Evolutionary conservation across 768 basidiomycete genomes (phyloP).

Genomic region (Boletellus emodensis): DNA sequence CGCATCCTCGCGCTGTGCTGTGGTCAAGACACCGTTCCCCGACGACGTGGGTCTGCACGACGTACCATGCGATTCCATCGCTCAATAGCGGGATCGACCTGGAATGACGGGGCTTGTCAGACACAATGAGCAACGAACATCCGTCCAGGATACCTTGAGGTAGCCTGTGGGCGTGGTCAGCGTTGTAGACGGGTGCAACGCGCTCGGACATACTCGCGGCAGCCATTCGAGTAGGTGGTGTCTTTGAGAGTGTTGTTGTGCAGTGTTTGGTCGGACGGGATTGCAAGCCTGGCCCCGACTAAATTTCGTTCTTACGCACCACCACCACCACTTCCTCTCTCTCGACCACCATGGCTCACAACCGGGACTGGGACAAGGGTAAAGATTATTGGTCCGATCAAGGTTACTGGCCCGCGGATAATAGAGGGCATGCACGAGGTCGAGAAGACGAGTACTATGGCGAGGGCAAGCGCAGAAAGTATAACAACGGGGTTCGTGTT

Average conservation of each 20-base stretch:
- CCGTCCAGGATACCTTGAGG: constrained; percentile 45
- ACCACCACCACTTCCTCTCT: constrained; percentile 16
- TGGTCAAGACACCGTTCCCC: neutral
- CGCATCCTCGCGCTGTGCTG: constrained; percentile 70
- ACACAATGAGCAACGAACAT: neutral
- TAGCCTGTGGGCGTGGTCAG: constrained; percentile 39
- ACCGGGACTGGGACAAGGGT: constrained; percentile 85
- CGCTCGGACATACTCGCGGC: constrained; percentile 52
- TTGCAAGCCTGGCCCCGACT: constrained; percentile 2
- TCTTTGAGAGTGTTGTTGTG: constrained; percentile 26
- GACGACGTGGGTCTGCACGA: constrained; percentile 9
- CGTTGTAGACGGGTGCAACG: neutral
- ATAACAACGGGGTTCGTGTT: constrained; percentile 64
- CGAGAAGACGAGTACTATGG: constrained; percentile 67
- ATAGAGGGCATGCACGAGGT: constrained; percentile 41
- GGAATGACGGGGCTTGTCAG: constrained; percentile 3
- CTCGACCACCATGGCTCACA: constrained; percentile 54
- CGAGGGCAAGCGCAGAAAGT: constrained; percentile 78
- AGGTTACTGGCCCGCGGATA: constrained; percentile 38
- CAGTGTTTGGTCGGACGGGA: constrained; percentile 24
- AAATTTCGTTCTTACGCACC: constrained; percentile 13
- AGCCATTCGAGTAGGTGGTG: constrained; percentile 45
- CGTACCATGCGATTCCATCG: constrained; percentile 58
- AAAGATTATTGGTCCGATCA: constrained; percentile 57
- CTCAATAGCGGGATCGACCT: constrained; percentile 57